phyloP scores from a whole-genome alignment of 1,284 basidiomycete species.

The Amylostereum chailletii region DNA sequence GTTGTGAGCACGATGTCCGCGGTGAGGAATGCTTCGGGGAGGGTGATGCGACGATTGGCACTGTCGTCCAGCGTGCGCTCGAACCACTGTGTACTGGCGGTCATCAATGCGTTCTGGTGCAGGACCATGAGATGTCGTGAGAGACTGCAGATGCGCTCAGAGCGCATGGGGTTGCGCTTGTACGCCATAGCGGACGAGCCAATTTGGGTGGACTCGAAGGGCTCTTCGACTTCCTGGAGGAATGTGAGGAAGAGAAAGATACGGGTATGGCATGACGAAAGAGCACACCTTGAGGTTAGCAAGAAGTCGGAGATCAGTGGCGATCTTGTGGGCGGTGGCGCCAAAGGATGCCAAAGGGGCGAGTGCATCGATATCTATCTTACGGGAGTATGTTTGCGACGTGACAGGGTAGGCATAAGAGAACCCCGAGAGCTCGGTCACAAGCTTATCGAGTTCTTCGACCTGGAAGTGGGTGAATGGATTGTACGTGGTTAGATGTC shows the following conservation, averaged over 20 bases:
- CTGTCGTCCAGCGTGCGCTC: slow-evolving; percentile 95
- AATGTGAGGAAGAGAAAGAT: background rate
- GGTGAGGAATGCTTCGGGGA: slow-evolving; percentile 96
- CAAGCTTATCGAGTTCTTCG: slow-evolving; percentile 81
- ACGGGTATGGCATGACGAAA: background rate
- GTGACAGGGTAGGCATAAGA: slow-evolving; percentile 95
- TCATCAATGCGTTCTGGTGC: slow-evolving; percentile 92
- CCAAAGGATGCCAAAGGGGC: slow-evolving; percentile 86
- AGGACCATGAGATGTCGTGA: slow-evolving; percentile 89
- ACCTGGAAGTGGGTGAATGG: slow-evolving; percentile 39
- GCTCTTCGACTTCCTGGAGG: slow-evolving; percentile 89
- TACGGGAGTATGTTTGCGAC: slow-evolving; percentile 97
- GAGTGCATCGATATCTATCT: slow-evolving; percentile 93
- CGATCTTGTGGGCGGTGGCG: slow-evolving; percentile 96
- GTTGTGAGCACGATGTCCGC: slow-evolving; percentile 95
- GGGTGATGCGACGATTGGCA: slow-evolving; percentile 92
- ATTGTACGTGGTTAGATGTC: background rate
- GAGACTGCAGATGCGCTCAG: slow-evolving; percentile 93
- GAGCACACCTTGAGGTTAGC: slow-evolving; percentile 78
- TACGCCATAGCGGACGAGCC: slow-evolving; percentile 99
- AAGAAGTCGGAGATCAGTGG: slow-evolving; percentile 87
- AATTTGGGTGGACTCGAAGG: slow-evolving; percentile 98
- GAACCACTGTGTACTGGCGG: slow-evolving; percentile 90
- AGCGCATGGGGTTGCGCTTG: slow-evolving; percentile 99
- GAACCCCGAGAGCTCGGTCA: slow-evolving; percentile 90